Evolutionary conservation across 345 rosid species (phyloP).

Genomic region (Nasturtium officinale): DNA sequence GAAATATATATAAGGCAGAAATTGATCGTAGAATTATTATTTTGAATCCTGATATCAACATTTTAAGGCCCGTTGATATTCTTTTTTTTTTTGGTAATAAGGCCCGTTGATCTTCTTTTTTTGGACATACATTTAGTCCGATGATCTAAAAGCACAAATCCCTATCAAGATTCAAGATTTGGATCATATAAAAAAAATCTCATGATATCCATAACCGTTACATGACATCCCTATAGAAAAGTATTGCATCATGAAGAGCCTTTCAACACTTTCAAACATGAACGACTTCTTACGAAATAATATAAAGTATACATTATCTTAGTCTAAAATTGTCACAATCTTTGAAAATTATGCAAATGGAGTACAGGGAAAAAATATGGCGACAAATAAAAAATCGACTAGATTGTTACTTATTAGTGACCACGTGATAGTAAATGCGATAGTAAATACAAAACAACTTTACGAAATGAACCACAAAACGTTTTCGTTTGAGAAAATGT

Average conservation of each 20-base stretch:
- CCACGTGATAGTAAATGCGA: conserved; percentile 24
- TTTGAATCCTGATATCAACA: no score
- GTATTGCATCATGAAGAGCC: no score
- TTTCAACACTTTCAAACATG: not conserved
- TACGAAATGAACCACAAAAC: conserved; percentile 24
- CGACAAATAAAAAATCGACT: not conserved
- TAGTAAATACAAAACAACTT: conserved; percentile 35
- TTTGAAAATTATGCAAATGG: not conserved
- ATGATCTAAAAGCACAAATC: no score
- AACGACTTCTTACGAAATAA: conserved; percentile 1
- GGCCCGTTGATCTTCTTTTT: no score
- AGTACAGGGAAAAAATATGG: not conserved
- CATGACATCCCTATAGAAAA: no score
- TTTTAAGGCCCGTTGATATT: no score
- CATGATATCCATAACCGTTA: no score
- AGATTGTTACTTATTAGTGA: conserved; percentile 5
- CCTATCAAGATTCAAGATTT: no score
- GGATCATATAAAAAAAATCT: no score
- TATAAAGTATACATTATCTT: not conserved
- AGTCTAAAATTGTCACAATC: not conserved
- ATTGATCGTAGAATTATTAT: not conserved
- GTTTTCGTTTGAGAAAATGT: conserved; percentile 27
- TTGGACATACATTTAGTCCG: no score
- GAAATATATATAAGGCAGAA: not conserved
- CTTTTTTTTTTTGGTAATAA: no score